phyloP scores from a whole-genome alignment of 306 rosid genomes.

The cucumber (Cucumis sativus) region Cucumber_9930_V3 NC_026655.2:23498001-23498500 shows the following conservation, averaged over 20 bases:
- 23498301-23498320: background rate
- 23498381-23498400: background rate
- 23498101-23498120: slow-evolving; percentile 65
- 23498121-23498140: slow-evolving; percentile 43
- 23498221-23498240: background rate
- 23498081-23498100: slow-evolving; percentile 66
- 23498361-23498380: background rate
- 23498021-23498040: background rate
- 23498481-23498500: background rate
- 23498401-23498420: background rate
- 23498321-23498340: background rate
- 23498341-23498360: background rate
- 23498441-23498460: background rate
- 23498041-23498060: slow-evolving; percentile 78
- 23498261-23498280: background rate
- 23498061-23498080: slow-evolving; percentile 76
- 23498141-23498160: slow-evolving; percentile 19
- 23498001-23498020: background rate
- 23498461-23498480: background rate
- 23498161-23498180: background rate
- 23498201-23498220: background rate
- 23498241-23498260: background rate
- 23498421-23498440: background rate
- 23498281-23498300: background rate
- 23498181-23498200: background rate